phyloP scores from a whole-genome alignment of 2,329 filamentous ascomycete genomes.

The Botrytis elliptica region DNA sequence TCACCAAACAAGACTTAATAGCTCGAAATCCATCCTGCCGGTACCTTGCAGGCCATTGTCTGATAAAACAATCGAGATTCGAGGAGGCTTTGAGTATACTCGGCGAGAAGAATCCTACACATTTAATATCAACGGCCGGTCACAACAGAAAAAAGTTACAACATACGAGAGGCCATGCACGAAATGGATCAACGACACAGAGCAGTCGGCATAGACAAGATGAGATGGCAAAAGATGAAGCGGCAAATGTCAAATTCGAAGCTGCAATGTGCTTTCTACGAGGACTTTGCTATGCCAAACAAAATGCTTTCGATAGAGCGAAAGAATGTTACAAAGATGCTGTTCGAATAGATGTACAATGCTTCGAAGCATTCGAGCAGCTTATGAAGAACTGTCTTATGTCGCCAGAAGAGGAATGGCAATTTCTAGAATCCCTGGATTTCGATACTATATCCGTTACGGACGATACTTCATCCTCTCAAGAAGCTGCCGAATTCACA shows the following conservation, averaged over 20 bases:
- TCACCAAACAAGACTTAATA: conserved; percentile 80
- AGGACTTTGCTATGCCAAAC: conserved; percentile 91
- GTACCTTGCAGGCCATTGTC: conserved; percentile 90
- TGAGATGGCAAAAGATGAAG: conserved; percentile 57
- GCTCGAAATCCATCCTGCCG: conserved; percentile 79
- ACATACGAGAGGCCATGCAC: conserved; percentile 55
- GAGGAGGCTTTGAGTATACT: conserved; percentile 84
- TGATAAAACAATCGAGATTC: conserved; percentile 86
- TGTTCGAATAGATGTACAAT: conserved; percentile 94
- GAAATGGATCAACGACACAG: conserved; percentile 51
- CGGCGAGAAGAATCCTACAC: conserved; percentile 89
- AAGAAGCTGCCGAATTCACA: conserved; percentile 90
- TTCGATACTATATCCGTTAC: conserved; percentile 77
- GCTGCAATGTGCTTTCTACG: conserved; percentile 96
- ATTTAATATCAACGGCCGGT: conserved; percentile 67
- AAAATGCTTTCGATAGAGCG: conserved; percentile 94
- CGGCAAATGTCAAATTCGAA: conserved; percentile 78
- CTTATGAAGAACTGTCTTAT: conserved; percentile 95
- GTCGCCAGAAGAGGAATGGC: conserved; percentile 70
- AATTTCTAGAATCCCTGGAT: conserved; percentile 71
- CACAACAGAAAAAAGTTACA: conserved; percentile 69
- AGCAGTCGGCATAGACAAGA: conserved; percentile 35
- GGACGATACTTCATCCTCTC: conserved; percentile 64
- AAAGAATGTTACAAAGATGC: conserved; percentile 99
- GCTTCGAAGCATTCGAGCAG: conserved; percentile 97